Conservation (phyloP, 129 eudicot species). For the Chrysanthemum lavandulifolium region DNA sequence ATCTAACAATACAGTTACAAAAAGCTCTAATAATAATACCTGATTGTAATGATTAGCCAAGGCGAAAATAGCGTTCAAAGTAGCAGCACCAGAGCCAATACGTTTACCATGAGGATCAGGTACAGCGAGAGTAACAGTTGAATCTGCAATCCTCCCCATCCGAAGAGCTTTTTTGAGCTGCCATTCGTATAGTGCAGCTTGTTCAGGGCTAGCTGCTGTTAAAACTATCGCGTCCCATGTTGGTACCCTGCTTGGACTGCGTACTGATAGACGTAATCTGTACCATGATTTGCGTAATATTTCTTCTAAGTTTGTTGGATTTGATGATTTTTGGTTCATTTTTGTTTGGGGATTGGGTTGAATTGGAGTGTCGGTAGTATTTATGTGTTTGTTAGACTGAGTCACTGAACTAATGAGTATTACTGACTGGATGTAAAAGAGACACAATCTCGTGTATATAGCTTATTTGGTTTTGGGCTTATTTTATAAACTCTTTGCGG, state of each 20-base stretch:
- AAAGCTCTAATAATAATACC: slow-evolving; percentile 12
- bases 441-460: too few species aligned
- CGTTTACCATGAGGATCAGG: slow-evolving; percentile 87
- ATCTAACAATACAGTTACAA: background rate
- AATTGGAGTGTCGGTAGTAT: too few species aligned
- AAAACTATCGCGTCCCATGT: slow-evolving; percentile 94
- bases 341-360: background rate
- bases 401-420: too few species aligned
- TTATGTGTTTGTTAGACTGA: too few species aligned
- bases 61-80: slow-evolving; percentile 68
- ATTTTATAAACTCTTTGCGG: too few species aligned
- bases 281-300: slow-evolving; percentile 82
- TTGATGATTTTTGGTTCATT: slow-evolving; percentile 31
- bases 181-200: slow-evolving; percentile 82
- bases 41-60: slow-evolving; percentile 50
- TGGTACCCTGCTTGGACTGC: slow-evolving; percentile 72
- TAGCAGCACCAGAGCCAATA: slow-evolving; percentile 97
- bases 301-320: slow-evolving; percentile 21
- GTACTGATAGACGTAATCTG: slow-evolving; percentile 67
- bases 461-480: too few species aligned
- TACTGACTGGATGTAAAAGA: too few species aligned
- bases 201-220: slow-evolving; percentile 96
- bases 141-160: slow-evolving; percentile 66
- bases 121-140: slow-evolving; percentile 84
- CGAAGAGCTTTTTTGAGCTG: slow-evolving; percentile 70